These are phyloP conservation scores for Penicillium taxi DNA, from an alignment of 495 filamentous ascomycete genomes.

Conservation along the genomic window DNA sequence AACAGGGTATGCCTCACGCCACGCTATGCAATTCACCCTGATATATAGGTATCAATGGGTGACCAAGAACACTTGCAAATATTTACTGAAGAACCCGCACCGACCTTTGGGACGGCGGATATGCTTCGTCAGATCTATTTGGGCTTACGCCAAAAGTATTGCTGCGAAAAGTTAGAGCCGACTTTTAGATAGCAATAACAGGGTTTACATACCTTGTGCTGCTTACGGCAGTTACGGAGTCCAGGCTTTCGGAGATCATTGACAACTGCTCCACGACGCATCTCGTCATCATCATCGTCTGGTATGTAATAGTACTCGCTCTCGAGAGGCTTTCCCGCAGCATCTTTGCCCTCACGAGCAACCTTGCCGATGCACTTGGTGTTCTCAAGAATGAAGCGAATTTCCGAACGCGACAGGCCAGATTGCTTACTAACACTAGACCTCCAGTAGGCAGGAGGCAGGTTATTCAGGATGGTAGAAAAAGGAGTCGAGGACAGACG, in stretches of 20 bases:
- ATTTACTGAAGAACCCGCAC: slow-evolving; percentile 35
- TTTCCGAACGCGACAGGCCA: slow-evolving; percentile 49
- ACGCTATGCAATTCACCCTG: slow-evolving; percentile 40
- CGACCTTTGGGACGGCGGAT: slow-evolving; percentile 3
- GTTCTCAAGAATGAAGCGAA: slow-evolving; percentile 61
- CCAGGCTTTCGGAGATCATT: slow-evolving; percentile 80
- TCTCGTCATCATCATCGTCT: slow-evolving; percentile 74
- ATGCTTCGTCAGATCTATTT: slow-evolving; percentile 33
- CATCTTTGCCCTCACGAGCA: slow-evolving; percentile 86
- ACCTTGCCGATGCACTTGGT: slow-evolving; percentile 81
- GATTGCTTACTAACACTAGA: slow-evolving; percentile 32
- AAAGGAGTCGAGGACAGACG: slow-evolving; percentile 88
- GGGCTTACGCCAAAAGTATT: slow-evolving; percentile 92
- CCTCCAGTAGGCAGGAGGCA: slow-evolving; percentile 58
- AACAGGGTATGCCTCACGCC: slow-evolving; percentile 45
- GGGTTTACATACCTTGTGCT: slow-evolving; percentile 73
- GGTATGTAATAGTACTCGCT: slow-evolving; percentile 97
- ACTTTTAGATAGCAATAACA: background rate
- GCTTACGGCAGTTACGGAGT: slow-evolving; percentile 78
- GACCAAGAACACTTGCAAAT: slow-evolving; percentile 30
- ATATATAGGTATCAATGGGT: slow-evolving; percentile 17
- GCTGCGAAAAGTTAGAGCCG: slow-evolving; percentile 42
- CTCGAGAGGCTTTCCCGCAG: slow-evolving; percentile 86
- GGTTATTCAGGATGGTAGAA: slow-evolving; percentile 74
- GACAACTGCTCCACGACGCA: slow-evolving; percentile 73